Evolutionary conservation across 495 filamentous ascomycete genomes (phyloP), one percentile per base, ranked within the genome.

Genomic region (Apodospora peruviana): DNA sequence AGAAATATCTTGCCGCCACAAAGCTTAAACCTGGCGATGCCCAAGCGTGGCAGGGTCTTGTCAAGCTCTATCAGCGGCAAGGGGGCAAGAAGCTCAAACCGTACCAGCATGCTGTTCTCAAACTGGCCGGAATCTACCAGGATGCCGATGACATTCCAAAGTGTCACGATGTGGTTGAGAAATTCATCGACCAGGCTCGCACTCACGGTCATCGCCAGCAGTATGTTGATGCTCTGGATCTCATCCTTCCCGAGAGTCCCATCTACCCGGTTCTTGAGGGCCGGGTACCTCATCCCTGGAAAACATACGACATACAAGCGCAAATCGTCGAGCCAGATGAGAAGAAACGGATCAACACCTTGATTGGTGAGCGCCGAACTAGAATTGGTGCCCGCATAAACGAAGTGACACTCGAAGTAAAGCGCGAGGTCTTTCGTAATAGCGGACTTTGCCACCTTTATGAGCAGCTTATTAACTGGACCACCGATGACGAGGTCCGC

Each of bases 1-100:
- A 70, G 25, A 79, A 82, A 1, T 97, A 96, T 61, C 67, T 77
- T n/a, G 67, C 80, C 21, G 91, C 93, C 4, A 81, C 87, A n/a
- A 49, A 55, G 5, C 62, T 78, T 29, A 76, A 77, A 53, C 65
- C 66, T 4, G 55, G 42, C 4, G 79, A 81, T 43, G 69, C 76
- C 35, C 80, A 88, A 47, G 86, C 87, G 53, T 97, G 90, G 91
- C 86, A 93, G 68, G 93, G 93, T 5, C 70, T 97, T n/a, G 77
- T 93, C 59, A 85, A 80, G 52, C 59, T 96, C 10, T 96, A 91
- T 59, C 87, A 95, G 58, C 84, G 78, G 50, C 86, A 90, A 58
- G 81, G 79, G 3, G 61, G 69, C 20, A 73, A 73, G 22, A 88
- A 85, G 48, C 69, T 96, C 11, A 81, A 83, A 43, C 71, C 81